Evolutionary conservation across 306 rosid species (phyloP).

Genomic region (Vigna mungo): DNA sequence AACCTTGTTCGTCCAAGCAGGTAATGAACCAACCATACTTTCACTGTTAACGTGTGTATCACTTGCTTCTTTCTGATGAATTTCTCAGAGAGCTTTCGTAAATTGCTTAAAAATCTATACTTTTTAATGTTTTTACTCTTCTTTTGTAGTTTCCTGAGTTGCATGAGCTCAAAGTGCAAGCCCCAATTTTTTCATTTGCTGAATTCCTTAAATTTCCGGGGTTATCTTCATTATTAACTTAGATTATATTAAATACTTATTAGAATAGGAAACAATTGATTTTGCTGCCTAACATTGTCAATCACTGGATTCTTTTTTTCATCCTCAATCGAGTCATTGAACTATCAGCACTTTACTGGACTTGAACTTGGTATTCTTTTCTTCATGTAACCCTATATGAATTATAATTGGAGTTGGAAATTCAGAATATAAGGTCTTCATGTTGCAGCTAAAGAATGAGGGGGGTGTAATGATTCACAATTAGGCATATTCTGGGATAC

Average conservation of each 20-base stretch:
- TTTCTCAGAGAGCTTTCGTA: not conserved
- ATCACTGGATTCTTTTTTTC: not conserved
- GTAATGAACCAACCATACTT: too few species aligned
- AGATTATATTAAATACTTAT: not conserved
- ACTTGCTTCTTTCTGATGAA: not conserved
- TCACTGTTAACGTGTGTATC: too few species aligned
- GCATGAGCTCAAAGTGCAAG: not conserved
- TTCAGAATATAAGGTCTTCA: too few species aligned
- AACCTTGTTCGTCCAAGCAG: not conserved
- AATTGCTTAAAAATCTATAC: not conserved
- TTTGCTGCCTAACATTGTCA: not conserved
- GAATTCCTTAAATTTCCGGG: not conserved
- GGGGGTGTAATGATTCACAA: too few species aligned
- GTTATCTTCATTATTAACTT: conserved; percentile 4
- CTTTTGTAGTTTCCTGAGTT: not conserved
- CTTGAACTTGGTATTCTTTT: too few species aligned
- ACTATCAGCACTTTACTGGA: not conserved
- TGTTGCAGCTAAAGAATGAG: too few species aligned
- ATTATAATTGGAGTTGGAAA: too few species aligned
- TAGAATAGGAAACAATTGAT: too few species aligned
- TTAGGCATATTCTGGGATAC: too few species aligned
- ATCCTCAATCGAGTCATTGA: not conserved
- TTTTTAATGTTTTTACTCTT: not conserved
- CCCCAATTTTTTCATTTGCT: not conserved
- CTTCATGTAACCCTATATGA: too few species aligned